phyloP scores from a whole-genome alignment of 148 eudicot genomes.

The Amaranthus palmeri region DNA sequence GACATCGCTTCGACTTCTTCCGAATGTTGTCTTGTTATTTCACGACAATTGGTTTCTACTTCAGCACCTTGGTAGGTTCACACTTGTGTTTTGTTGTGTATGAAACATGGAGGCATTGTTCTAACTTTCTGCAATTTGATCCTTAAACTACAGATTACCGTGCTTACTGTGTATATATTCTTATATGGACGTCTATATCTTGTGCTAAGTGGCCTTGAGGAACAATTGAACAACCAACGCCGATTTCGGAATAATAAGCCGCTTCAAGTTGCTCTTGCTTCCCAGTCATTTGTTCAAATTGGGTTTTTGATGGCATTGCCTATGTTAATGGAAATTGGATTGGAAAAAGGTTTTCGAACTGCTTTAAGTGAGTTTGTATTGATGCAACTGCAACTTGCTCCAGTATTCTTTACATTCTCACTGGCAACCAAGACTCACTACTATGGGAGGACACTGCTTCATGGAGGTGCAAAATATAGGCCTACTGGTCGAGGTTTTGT shows the following conservation, averaged over 20 bases:
- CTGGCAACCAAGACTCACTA: conserved; percentile 97
- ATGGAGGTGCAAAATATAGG: conserved; percentile 96
- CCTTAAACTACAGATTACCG: conserved; percentile 59
- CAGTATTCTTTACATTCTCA: conserved; percentile 94
- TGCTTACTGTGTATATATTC: conserved; percentile 90
- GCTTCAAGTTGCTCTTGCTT: conserved; percentile 92
- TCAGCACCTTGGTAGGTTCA: conserved; percentile 76
- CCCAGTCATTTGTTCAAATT: conserved; percentile 95
- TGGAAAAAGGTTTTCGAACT: conserved; percentile 85
- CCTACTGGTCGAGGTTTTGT: conserved; percentile 97
- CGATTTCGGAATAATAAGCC: conserved; percentile 59
- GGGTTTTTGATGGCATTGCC: conserved; percentile 98
- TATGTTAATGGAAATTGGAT: conserved; percentile 97
- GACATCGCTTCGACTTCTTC: conserved; percentile 97
- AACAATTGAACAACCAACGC: conserved; percentile 48
- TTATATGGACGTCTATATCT: conserved; percentile 95
- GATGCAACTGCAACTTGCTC: conserved; percentile 88
- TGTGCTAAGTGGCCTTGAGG: conserved; percentile 92
- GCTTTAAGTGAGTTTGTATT: conserved; percentile 84
- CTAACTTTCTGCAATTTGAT: conserved; percentile 9
- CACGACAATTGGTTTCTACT: conserved; percentile 94
- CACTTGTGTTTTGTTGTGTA: neutral
- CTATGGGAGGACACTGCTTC: conserved; percentile 90
- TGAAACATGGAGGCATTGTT: neutral
- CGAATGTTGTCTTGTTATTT: conserved; percentile 95